A percentile compares a stretch with the other conserved stretches of the same genome.
phyloP scores from a whole-genome alignment of 257 asterid genomes.

The Dorcoceras hygrometricum region DNA sequence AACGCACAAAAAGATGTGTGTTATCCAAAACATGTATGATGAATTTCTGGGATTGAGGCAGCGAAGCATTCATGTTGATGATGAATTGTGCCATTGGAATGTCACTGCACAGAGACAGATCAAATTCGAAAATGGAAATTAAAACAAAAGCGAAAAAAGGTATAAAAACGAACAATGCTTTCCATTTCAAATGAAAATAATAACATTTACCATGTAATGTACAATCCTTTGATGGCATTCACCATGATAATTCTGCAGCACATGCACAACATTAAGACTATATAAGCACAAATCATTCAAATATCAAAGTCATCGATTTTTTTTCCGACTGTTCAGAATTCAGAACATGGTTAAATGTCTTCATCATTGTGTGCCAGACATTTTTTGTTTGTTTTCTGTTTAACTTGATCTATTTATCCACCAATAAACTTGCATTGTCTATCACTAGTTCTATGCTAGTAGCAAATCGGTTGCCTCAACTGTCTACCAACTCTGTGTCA shows the following conservation, averaged over 20 bases:
- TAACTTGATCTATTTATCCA: too few species aligned
- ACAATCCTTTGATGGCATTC: conserved; percentile 61
- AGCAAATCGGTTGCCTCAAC: background rate
- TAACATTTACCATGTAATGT: conserved; percentile 61
- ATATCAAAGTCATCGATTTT: background rate
- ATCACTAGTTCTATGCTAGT: background rate
- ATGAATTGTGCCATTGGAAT: conserved; percentile 91
- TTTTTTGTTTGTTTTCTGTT: too few species aligned
- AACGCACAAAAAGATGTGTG: conserved; percentile 79
- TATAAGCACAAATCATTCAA: background rate
- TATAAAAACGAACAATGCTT: background rate
- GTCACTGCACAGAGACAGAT: conserved; percentile 47
- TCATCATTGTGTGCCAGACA: background rate
- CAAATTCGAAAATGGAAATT: background rate
- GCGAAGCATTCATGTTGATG: conserved; percentile 66
- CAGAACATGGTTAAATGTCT: background rate
- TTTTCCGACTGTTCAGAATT: background rate
- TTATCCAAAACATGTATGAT: conserved; percentile 70
- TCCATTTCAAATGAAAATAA: background rate
- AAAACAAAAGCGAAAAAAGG: background rate
- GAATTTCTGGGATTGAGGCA: conserved; percentile 79
- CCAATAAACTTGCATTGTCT: background rate
- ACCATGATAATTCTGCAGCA: conserved; percentile 43
- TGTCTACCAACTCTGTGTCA: background rate
- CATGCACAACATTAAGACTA: background rate